These are phyloP conservation scores for Colletotrichum sidae DNA, from an alignment of 2,329 filamentous ascomycete genomes.

Conservation along the genomic window DNA sequence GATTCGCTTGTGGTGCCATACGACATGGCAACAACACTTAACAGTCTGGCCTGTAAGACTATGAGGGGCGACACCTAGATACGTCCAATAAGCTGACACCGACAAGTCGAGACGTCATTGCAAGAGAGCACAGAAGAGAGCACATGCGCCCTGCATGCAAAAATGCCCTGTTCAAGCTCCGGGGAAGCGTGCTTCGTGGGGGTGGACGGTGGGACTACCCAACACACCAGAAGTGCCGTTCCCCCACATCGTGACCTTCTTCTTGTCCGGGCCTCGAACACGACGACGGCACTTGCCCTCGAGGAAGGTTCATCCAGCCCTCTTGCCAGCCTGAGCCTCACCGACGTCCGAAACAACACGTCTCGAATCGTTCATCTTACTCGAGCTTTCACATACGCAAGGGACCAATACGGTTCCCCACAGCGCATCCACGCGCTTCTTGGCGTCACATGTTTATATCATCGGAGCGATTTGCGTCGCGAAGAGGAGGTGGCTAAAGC, in stretches of 20 bases:
- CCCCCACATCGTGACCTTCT: conserved; percentile 34
- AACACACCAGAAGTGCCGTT: conserved; percentile 32
- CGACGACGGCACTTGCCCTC: conserved; percentile 7
- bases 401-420: too few relatives aligned
- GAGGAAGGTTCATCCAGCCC: conserved; percentile 1
- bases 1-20: not conserved
- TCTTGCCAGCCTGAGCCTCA: too few relatives aligned
- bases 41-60: too few relatives aligned
- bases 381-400: too few relatives aligned
- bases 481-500: conserved; percentile 6
- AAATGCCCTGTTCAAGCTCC: conserved; percentile 35
- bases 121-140: conserved; percentile 38
- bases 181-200: conserved; percentile 38
- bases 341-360: not conserved
- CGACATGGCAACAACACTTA: not conserved
- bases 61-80: too few relatives aligned
- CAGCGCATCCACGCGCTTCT: not conserved
- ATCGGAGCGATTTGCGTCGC: conserved; percentile 11
- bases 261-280: conserved; percentile 25
- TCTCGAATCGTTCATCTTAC: too few relatives aligned
- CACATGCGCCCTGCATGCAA: conserved; percentile 39
- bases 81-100: conserved; percentile 29
- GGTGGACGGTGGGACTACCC: conserved; percentile 32
- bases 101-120: conserved; percentile 44
- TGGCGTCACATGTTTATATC: conserved; percentile 15